phyloP scores from a whole-genome alignment of 1,139 yeast genomes.

The Pichia sp. region DNA sequence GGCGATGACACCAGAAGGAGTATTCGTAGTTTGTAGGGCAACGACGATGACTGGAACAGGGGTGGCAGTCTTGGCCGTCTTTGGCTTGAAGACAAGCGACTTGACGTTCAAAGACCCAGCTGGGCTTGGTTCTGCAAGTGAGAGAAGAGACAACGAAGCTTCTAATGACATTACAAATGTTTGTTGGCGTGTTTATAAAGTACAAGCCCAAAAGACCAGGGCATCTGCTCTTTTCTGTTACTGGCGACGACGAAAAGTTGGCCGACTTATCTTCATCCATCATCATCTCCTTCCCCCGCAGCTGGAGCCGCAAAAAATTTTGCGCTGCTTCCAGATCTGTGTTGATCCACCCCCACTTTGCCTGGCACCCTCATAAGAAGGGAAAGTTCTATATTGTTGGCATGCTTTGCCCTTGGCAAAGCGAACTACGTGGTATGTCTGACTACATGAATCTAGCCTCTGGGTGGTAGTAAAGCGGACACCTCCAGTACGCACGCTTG shows the following conservation, averaged over 20 bases:
- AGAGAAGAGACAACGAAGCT: slow-evolving; percentile 50
- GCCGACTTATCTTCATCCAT: not conserved
- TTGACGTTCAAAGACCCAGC: slow-evolving; percentile 47
- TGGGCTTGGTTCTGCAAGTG: slow-evolving; percentile 46
- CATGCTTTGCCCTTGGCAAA: not conserved
- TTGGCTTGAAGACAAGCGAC: slow-evolving; percentile 84
- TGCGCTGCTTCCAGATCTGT: not conserved
- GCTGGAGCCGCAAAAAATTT: not conserved
- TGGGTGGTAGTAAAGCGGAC: slow-evolving; percentile 65
- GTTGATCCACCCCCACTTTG: not conserved
- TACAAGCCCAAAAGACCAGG: not conserved
- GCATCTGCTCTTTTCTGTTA: not conserved
- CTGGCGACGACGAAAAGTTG: not conserved
- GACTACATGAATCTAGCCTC: slow-evolving; percentile 42
- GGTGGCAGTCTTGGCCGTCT: slow-evolving; percentile 78
- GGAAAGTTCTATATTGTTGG: no score
- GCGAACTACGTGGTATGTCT: not conserved
- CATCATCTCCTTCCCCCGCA: not conserved
- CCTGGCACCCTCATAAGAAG: no score
- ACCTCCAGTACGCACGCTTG: slow-evolving; percentile 70
- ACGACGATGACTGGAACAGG: slow-evolving; percentile 80
- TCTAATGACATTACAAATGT: slow-evolving; percentile 45
- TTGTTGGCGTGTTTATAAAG: not conserved
- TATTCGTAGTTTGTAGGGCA: slow-evolving; percentile 66
- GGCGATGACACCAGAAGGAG: slow-evolving; percentile 66